phyloP scores from a whole-genome alignment of 768 basidiomycete genomes.

The Amanita rimosa region DNA sequence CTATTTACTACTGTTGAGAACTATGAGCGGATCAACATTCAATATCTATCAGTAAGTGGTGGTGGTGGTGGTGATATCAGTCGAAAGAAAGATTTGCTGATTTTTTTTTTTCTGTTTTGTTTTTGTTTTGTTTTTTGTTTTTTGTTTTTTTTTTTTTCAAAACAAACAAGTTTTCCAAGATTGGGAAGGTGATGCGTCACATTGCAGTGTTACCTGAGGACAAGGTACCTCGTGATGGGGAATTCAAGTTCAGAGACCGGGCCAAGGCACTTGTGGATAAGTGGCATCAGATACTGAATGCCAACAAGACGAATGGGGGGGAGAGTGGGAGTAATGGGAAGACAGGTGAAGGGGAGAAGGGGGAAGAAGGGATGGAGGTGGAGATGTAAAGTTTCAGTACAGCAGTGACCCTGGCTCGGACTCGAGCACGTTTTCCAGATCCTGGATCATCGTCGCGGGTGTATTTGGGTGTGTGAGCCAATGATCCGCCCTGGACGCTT shows the following conservation, averaged over 20 bases:
- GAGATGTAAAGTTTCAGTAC: not conserved
- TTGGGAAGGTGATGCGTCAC: conserved; percentile 84
- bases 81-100: too few species aligned
- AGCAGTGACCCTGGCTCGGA: not conserved
- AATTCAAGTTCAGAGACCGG: conserved; percentile 59
- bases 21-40: conserved; percentile 68
- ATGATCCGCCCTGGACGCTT: conserved; percentile 1
- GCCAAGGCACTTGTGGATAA: conserved; percentile 59
- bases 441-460: too few species aligned
- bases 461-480: not conserved
- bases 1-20: conserved; percentile 69
- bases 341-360: not conserved
- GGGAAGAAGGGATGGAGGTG: not conserved
- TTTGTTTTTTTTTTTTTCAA: too few species aligned
- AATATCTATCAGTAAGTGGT: conserved; percentile 42
- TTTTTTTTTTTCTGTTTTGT: too few species aligned
- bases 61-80: too few species aligned
- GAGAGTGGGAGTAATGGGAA: conserved; percentile 1
- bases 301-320: conserved; percentile 18
- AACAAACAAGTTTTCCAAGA: conserved; percentile 56
- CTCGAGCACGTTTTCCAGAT: not conserved
- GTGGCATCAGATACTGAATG: conserved; percentile 49
- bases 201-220: conserved; percentile 46
- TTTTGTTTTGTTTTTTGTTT: too few species aligned
- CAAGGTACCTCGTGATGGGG: conserved; percentile 52